Percentiles rank a stretch among this genome's conserved stretches.
These are phyloP conservation scores for Musa balbisiana DNA, from an alignment of 202 grass and related monocot genomes.

Conservation along the genomic window DNA sequence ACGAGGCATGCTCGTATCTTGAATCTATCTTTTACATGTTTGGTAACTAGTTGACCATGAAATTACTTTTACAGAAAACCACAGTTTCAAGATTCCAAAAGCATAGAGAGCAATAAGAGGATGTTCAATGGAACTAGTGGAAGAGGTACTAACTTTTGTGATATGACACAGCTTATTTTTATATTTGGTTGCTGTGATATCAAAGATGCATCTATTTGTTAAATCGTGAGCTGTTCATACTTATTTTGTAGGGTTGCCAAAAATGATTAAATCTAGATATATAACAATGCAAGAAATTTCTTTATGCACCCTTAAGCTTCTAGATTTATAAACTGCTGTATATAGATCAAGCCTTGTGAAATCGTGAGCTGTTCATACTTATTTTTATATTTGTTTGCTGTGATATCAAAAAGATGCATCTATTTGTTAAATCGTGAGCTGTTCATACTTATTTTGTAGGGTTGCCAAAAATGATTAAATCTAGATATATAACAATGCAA, in stretches of 20 bases:
- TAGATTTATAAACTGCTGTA: background rate
- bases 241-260: background rate
- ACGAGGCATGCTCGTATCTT: background rate
- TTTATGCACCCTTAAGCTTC: background rate
- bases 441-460: background rate
- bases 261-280: background rate
- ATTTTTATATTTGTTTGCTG: background rate
- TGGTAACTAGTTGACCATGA: background rate
- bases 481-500: background rate
- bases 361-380: too few species aligned
- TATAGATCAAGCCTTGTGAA: background rate
- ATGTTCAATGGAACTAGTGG: constrained; percentile 33
- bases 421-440: background rate
- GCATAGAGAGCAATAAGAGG: constrained; percentile 10
- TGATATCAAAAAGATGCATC: background rate
- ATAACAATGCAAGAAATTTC: background rate
- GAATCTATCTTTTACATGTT: constrained; percentile 3
- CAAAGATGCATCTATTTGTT: background rate
- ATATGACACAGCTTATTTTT: background rate
- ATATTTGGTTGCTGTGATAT: background rate
- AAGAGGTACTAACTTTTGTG: constrained; percentile 31
- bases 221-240: background rate
- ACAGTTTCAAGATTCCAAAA: constrained; percentile 20
- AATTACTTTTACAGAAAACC: constrained; percentile 24
- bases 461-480: background rate